Percentiles rank a stretch among this genome's conserved stretches.
Evolutionary conservation across 306 rosid genomes (phyloP).

Genomic region (Medicago truncatula): DNA sequence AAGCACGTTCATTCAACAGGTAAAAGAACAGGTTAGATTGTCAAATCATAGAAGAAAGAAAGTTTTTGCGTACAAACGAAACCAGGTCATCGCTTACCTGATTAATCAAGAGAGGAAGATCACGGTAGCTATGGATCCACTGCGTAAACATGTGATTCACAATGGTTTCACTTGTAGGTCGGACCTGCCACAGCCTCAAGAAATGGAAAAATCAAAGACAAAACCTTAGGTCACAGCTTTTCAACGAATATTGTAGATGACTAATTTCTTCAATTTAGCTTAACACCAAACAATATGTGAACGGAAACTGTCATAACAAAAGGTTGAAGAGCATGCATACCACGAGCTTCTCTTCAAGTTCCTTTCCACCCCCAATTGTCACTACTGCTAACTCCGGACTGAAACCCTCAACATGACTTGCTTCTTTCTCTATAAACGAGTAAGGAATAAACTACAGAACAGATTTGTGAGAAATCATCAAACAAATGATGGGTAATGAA

Average conservation of each 20-base stretch:
- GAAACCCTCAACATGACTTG: slow-evolving; percentile 96
- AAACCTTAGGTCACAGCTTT: slow-evolving; percentile 66
- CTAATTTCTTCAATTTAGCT: slow-evolving; percentile 27
- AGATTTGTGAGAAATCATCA: slow-evolving; percentile 24
- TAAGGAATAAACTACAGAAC: slow-evolving; percentile 75
- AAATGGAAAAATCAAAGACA: slow-evolving; percentile 81
- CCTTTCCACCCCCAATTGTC: slow-evolving; percentile 97
- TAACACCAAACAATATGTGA: background rate
- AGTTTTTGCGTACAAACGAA: slow-evolving; percentile 15
- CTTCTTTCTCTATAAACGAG: slow-evolving; percentile 84
- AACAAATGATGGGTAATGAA: slow-evolving; percentile 8
- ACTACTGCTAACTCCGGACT: slow-evolving; percentile 94
- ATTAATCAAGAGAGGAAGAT: slow-evolving; percentile 91
- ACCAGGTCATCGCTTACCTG: slow-evolving; percentile 58
- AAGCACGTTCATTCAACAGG: slow-evolving; percentile 38
- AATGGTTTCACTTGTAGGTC: slow-evolving; percentile 93
- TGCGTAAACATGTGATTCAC: slow-evolving; percentile 98
- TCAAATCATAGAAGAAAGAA: slow-evolving; percentile 11
- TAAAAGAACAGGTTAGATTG: slow-evolving; percentile 7
- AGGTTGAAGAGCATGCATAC: slow-evolving; percentile 50
- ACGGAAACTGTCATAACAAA: background rate
- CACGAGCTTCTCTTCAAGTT: slow-evolving; percentile 98
- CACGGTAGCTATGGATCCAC: slow-evolving; percentile 98
- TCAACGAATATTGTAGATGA: slow-evolving; percentile 32
- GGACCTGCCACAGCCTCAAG: slow-evolving; percentile 96